Evolutionary conservation across 805 yeast genomes (phyloP).

Genomic region (Wickerhamiella dianesei): DNA sequence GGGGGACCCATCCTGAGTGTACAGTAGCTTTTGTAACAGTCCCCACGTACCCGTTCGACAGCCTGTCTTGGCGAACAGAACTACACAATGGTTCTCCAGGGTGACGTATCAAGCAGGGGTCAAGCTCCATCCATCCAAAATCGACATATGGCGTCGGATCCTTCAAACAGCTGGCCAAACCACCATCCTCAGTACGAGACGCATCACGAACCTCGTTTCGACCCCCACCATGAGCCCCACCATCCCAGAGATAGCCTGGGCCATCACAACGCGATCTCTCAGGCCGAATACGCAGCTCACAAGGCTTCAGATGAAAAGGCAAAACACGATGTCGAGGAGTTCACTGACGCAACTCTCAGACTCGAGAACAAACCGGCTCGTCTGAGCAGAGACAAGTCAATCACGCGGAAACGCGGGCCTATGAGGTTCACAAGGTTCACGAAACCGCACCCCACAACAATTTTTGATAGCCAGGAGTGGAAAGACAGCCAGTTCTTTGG

Average conservation of each 20-base stretch:
- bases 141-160: neutral
- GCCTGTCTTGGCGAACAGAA: no score
- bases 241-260: neutral
- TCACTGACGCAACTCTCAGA: neutral
- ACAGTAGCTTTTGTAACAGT: no score
- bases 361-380: neutral
- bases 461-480: conserved; percentile 23
- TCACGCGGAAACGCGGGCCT: neutral
- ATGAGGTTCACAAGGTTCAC: conserved; percentile 15
- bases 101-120: no score
- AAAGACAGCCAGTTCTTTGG: conserved; percentile 44
- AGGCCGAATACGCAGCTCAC: neutral
- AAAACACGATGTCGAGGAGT: neutral
- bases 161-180: neutral
- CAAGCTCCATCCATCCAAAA: no score
- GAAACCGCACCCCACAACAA: conserved; percentile 15
- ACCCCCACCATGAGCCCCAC: neutral
- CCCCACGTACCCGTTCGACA: no score
- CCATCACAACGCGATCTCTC: neutral
- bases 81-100: no score
- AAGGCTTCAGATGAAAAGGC: neutral
- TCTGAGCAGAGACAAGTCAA: neutral
- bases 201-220: neutral
- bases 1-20: no score
- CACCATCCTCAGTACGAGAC: neutral